Evolutionary conservation across 768 basidiomycete genomes (phyloP).

Genomic region (Pilatotrama ljubarskyi): DNA sequence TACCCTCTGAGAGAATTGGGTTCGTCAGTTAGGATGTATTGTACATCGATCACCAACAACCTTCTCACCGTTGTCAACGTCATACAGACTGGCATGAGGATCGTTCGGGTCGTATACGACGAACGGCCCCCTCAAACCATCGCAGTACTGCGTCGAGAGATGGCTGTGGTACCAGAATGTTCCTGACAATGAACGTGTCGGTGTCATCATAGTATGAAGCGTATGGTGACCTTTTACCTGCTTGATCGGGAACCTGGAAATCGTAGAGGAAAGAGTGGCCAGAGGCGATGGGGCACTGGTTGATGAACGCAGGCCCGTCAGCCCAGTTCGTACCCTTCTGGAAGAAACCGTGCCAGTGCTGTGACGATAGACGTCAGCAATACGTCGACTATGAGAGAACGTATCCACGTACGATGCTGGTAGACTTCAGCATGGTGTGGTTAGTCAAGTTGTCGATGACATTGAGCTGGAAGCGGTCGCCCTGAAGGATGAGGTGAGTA

Average conservation of each 20-base stretch:
- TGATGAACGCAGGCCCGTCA: constrained; percentile 48
- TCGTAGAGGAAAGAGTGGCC: constrained; percentile 42
- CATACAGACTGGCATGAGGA: constrained; percentile 29
- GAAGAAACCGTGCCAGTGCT: constrained; percentile 49
- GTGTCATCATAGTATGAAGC: background rate
- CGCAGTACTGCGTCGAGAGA: constrained; percentile 40
- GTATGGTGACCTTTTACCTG: constrained; percentile 13
- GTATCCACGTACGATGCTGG: constrained; percentile 16
- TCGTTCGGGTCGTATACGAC: constrained; percentile 34
- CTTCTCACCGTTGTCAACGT: constrained; percentile 29
- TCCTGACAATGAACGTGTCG: constrained; percentile 9
- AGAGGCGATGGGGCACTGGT: constrained; percentile 37
- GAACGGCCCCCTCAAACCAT: constrained; percentile 40
- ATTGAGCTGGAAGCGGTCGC: constrained; percentile 25
- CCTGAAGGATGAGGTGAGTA: background rate
- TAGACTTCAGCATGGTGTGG: constrained; percentile 22
- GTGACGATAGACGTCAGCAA: background rate
- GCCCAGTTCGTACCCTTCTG: constrained; percentile 43
- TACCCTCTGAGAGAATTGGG: constrained; percentile 33
- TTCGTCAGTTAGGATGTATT: background rate
- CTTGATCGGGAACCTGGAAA: constrained; percentile 31
- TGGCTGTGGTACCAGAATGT: constrained; percentile 45
- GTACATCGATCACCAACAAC: too few relatives aligned
- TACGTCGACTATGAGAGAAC: background rate
- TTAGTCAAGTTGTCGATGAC: constrained; percentile 21